Conservation (phyloP, 1,284 basidiomycete species). For the Boletus semigastroideus region DNA sequence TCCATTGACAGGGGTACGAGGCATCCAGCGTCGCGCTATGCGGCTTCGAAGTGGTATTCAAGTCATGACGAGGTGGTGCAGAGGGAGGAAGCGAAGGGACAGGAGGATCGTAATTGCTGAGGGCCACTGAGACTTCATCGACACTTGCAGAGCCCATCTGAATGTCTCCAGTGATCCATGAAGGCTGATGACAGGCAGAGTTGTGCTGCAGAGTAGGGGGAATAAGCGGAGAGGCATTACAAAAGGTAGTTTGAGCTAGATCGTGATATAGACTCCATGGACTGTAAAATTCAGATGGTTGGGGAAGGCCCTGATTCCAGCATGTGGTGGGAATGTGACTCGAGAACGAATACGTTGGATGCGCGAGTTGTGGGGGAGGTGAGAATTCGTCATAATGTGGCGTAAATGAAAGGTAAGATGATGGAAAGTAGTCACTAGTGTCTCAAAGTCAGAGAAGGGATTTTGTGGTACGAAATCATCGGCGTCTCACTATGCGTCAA, state of each 20-base stretch:
- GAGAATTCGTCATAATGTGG: not conserved
- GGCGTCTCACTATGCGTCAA: constrained; percentile 11
- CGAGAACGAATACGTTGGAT: not conserved
- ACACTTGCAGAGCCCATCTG: constrained; percentile 5
- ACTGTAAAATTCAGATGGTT: not conserved
- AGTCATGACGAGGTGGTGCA: not conserved
- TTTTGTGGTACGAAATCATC: not conserved
- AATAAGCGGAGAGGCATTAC: not conserved
- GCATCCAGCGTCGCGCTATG: not conserved
- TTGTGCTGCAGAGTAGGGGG: not conserved
- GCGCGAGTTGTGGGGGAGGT: not conserved
- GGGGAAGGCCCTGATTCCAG: not conserved
- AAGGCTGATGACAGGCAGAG: constrained; percentile 1
- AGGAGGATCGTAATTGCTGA: not conserved
- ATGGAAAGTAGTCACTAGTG: constrained; percentile 9
- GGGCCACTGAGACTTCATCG: constrained; percentile 1
- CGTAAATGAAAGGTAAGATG: not conserved
- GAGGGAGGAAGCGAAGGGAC: not conserved
- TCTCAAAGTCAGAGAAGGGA: constrained; percentile 1
- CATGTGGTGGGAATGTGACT: not conserved
- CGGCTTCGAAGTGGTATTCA: constrained; percentile 1
- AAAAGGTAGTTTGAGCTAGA: not conserved
- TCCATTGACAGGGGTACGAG: constrained; percentile 25
- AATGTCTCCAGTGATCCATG: not conserved
- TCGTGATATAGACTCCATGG: constrained; percentile 7